A percentile compares a stretch with the other conserved stretches of the same genome.
Evolutionary conservation across 352 stramenopile species (phyloP).

Genomic region (Blastocystis sp.): DNA sequence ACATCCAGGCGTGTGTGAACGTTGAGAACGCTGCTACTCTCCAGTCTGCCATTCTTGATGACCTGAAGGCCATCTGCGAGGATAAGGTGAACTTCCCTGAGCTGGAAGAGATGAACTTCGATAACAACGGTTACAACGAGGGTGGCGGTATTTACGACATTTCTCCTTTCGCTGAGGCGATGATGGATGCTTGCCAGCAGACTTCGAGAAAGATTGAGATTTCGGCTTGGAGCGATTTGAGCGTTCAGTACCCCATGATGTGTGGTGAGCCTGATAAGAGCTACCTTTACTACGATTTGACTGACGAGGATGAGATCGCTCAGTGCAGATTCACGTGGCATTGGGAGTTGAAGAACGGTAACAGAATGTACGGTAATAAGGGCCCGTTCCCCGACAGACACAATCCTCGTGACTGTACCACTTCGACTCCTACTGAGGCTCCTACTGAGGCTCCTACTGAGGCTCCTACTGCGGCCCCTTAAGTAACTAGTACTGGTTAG

Average conservation of each 20-base stretch:
- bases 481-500: too few species aligned
- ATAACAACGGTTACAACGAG: slow-evolving; percentile 48
- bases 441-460: too few species aligned
- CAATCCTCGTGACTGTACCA: too few species aligned
- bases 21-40: slow-evolving; percentile 86
- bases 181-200: not conserved
- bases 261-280: slow-evolving; percentile 18
- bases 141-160: not conserved
- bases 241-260: not conserved
- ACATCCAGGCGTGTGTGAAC: slow-evolving; percentile 92
- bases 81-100: slow-evolving; percentile 35
- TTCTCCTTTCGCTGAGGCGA: too few species aligned
- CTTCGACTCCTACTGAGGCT: too few species aligned
- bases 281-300: slow-evolving; percentile 30
- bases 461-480: too few species aligned
- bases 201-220: not conserved
- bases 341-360: slow-evolving; percentile 26
- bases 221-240: not conserved
- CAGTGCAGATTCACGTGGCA: slow-evolving; percentile 38
- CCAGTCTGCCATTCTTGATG: not conserved
- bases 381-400: not conserved
- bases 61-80: slow-evolving; percentile 20
- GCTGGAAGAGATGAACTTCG: slow-evolving; percentile 11
- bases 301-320: not conserved
- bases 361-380: not conserved